These are phyloP conservation scores for Phialemonium atrogriseum DNA, from an alignment of 2,329 filamentous ascomycete genomes.

Conservation along the genomic window DNA sequence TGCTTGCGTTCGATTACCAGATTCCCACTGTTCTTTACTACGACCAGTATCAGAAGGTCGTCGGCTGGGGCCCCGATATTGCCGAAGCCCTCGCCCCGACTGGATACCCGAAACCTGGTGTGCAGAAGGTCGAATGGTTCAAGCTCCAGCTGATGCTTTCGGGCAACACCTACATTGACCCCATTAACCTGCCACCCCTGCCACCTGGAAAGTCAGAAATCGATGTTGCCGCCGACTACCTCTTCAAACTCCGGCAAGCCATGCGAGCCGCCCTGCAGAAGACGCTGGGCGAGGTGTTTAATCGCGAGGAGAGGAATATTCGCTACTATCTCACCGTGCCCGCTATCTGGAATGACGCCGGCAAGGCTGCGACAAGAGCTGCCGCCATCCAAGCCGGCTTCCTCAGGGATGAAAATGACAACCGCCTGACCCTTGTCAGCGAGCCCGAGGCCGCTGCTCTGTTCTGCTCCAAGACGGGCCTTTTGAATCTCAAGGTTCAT, in stretches of 20 bases:
- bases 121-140: conserved; percentile 99
- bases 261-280: conserved; percentile 96
- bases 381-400: conserved; percentile 97
- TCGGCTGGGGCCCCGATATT: conserved; percentile 99
- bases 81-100: conserved; percentile 93
- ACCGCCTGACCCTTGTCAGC: conserved; percentile 86
- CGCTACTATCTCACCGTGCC: conserved; percentile 97
- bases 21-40: conserved; percentile 99
- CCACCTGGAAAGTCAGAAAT: conserved; percentile 98
- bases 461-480: conserved; percentile 94
- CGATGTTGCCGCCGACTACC: conserved; percentile 97
- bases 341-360: conserved; percentile 98
- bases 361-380: conserved; percentile 91
- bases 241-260: conserved; percentile 94
- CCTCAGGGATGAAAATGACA: conserved; percentile 94
- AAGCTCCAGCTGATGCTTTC: conserved; percentile 98
- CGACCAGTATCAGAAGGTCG: conserved; percentile 97
- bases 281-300: conserved; percentile 94
- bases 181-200: conserved; percentile 95
- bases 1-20: conserved; percentile 33
- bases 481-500: conserved; percentile 94
- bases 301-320: conserved; percentile 95
- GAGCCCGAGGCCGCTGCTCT: conserved; percentile 95
- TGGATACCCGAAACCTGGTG: conserved; percentile 92
- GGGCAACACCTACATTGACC: conserved; percentile 98